A percentile compares a stretch with the other conserved stretches of the same genome.
Conservation (phyloP, 345 rosid species). For the Populus nigra region DNA sequence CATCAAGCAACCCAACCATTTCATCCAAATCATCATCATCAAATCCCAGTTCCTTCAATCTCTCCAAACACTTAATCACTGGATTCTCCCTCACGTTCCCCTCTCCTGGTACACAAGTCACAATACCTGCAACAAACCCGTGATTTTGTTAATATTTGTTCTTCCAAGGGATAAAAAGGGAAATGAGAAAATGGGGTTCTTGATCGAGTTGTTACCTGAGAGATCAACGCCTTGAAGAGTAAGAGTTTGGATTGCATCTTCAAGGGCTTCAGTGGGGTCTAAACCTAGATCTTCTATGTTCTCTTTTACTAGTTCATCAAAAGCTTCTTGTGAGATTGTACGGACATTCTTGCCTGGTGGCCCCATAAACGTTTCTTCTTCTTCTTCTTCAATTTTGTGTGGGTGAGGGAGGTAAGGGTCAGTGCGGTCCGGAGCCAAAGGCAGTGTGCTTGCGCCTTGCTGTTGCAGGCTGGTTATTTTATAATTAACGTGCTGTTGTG, state of each 20-base stretch:
- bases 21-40: constrained; percentile 39
- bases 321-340: constrained; percentile 81
- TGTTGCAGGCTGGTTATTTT: not conserved
- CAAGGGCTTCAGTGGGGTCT: constrained; percentile 85
- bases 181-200: not conserved
- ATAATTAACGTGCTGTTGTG: not conserved
- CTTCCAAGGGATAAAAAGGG: not conserved
- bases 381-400: not conserved
- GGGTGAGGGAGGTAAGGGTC: not conserved
- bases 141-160: not conserved
- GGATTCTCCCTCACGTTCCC: constrained; percentile 57
- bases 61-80: constrained; percentile 55
- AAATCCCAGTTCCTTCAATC: constrained; percentile 44
- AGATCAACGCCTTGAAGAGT: constrained; percentile 93
- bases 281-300: constrained; percentile 84
- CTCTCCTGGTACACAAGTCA: constrained; percentile 73
- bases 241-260: constrained; percentile 83
- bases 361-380: constrained; percentile 34
- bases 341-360: constrained; percentile 45
- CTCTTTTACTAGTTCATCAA: constrained; percentile 79
- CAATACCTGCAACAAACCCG: constrained; percentile 49
- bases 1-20: constrained; percentile 42
- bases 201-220: constrained; percentile 41
- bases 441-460: not conserved
- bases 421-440: not conserved